Base-by-base conservation (phyloP, 768 basidiomycete species). In the Kwoniella heveanensis region DNA sequence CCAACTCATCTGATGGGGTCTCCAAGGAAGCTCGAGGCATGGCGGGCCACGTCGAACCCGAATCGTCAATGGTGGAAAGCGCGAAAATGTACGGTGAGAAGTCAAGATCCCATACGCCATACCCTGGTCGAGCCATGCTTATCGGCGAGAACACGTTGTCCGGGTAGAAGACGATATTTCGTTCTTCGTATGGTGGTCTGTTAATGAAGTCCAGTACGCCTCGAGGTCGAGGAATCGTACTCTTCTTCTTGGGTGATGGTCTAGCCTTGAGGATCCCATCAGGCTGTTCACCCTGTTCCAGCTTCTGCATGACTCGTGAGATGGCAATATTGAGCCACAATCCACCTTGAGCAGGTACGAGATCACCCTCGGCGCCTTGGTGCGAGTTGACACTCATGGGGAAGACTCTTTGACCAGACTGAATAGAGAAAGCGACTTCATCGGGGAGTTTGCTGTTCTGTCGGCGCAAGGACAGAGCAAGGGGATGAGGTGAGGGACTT, bases 91-190 rank as follows among this genome's bases (percentile, higher is more conserved):
- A 70, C n/a, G 62, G 27, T 15, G 72, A 72, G 60, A 67, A 76
- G 54, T 76, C 72, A 26, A 76, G 52, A 57, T 76, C 72, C 72
- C 68, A 71, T 4, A 76, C 67, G 1, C 68, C 74, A 39, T 71
- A 73, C 2, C 70, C 74, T 44, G 67, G 69, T 54, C 72, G 56
- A 30, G 74, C 74, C 65, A 70, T 73, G 1, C 62, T 66, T 8
- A 76, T 67, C 22, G 68, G 70, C 19, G 72, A 71, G 51, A 64
- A 64, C 0, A 27, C 56, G 21, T 64, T 65, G 39, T 76, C 64
- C 17, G 72, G 64, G 49, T 64, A 73, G 46, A 58, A 73, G 24
- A 76, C 72, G 26, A 68, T 44, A 29, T 63, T 70, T 9, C 74
- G 65, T 19, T 76, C 74, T 60, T 76, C 74, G 62, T 68, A 76